phyloP scores from a whole-genome alignment of 2,329 filamentous ascomycete species.

The Phialophora chinensis region DNA sequence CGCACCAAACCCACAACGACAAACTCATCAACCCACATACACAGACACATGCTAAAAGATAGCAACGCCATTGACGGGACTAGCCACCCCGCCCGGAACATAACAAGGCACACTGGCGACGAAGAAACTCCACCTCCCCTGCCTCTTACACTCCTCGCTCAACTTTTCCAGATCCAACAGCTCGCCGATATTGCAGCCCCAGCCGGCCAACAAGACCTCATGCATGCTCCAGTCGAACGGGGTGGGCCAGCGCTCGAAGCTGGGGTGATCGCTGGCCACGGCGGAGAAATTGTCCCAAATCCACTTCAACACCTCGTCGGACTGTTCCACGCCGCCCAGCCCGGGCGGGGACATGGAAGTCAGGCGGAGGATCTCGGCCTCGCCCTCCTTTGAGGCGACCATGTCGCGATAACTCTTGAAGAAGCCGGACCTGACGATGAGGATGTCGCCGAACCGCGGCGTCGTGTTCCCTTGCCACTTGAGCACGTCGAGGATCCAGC shows the following conservation, averaged over 20 bases:
- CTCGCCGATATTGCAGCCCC: constrained; percentile 44
- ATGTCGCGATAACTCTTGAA: constrained; percentile 38
- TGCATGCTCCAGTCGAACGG: constrained; percentile 39
- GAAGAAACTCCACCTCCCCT: constrained; percentile 55
- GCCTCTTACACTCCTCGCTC: constrained; percentile 46
- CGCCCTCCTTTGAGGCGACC: constrained; percentile 30
- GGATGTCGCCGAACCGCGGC: constrained; percentile 41
- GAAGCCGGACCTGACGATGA: constrained; percentile 42
- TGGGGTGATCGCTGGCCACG: constrained; percentile 45
- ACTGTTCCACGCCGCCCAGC: constrained; percentile 44
- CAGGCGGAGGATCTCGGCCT: constrained; percentile 35
- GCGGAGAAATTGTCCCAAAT: constrained; percentile 47
- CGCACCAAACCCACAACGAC: neutral
- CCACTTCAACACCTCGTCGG: constrained; percentile 44
- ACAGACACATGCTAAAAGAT: constrained; percentile 32
- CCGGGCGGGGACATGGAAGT: constrained; percentile 33
- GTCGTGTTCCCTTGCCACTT: constrained; percentile 36
- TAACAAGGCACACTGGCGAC: constrained; percentile 48
- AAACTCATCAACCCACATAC: neutral
- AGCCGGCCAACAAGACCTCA: constrained; percentile 43
- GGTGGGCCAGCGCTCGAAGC: constrained; percentile 42
- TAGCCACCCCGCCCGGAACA: constrained; percentile 40
- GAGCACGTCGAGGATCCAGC: constrained; percentile 39
- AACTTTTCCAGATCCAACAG: constrained; percentile 51
- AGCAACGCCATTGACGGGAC: constrained; percentile 40